Percentiles rank a stretch among this genome's conserved stretches.
Conservation (phyloP, 2,329 filamentous ascomycete species). For the Aspergillus sp. region DNA sequence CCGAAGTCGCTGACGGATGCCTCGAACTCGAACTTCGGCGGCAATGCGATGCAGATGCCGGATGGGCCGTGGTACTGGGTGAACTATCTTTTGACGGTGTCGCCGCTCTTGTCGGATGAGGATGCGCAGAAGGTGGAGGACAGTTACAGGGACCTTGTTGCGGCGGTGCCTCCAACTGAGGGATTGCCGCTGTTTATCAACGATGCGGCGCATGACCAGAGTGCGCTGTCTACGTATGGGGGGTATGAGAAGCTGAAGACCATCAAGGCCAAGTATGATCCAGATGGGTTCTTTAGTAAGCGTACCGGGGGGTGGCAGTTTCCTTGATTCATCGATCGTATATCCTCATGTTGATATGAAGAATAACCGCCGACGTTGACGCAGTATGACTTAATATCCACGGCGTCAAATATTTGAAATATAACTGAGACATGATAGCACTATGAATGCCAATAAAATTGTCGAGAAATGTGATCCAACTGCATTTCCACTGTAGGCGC, state of each 20-base stretch:
- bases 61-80: constrained; percentile 12
- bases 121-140: neutral
- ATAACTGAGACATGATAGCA: too few species aligned
- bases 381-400: too few species aligned
- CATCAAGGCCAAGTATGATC: constrained; percentile 7
- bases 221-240: constrained; percentile 5
- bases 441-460: neutral
- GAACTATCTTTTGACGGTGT: constrained; percentile 8
- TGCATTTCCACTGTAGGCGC: neutral
- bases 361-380: too few species aligned
- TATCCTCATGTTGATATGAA: neutral
- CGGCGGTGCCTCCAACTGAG: neutral
- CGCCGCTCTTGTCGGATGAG: neutral
- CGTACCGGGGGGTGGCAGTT: constrained; percentile 8
- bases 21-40: constrained; percentile 1
- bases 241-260: constrained; percentile 8
- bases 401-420: too few species aligned
- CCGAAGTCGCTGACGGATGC: constrained; percentile 9
- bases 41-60: constrained; percentile 11
- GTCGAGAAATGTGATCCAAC: neutral
- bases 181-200: constrained; percentile 10
- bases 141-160: constrained; percentile 3
- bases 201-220: constrained; percentile 6
- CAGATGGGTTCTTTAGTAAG: constrained; percentile 5
- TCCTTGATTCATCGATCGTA: neutral